Conservation (phyloP, 1,284 basidiomycete species). For the Testicularia cyperi region DNA sequence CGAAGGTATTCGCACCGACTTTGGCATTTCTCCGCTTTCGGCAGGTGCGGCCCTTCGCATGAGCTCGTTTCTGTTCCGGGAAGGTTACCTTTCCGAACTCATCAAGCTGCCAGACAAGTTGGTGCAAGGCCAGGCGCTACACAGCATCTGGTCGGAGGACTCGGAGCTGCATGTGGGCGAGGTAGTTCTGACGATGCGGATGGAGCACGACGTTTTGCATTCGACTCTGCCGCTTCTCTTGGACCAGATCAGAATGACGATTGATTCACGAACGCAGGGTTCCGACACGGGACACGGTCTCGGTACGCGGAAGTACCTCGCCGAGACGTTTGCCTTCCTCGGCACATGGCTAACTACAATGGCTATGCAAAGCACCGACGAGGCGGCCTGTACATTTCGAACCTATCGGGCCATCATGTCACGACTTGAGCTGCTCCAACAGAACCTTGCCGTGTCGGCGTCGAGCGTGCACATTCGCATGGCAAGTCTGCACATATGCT, state of each 20-base stretch:
- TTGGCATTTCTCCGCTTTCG: slow-evolving; percentile 40
- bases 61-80: not conserved
- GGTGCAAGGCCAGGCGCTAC: slow-evolving; percentile 8
- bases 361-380: too few relatives aligned
- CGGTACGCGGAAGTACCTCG: slow-evolving; percentile 7
- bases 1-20: slow-evolving; percentile 44
- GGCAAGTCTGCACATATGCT: slow-evolving; percentile 31
- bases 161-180: slow-evolving; percentile 24
- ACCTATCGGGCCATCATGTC: slow-evolving; percentile 19
- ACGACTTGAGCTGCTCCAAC: slow-evolving; percentile 18
- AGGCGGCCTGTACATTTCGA: slow-evolving; percentile 6
- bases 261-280: too few relatives aligned
- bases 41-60: slow-evolving; percentile 1
- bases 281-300: too few relatives aligned
- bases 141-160: slow-evolving; percentile 8
- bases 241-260: too few relatives aligned
- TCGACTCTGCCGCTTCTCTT: slow-evolving; percentile 11
- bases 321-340: slow-evolving; percentile 16
- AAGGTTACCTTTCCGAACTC: slow-evolving; percentile 6
- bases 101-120: slow-evolving; percentile 16
- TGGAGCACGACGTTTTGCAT: slow-evolving; percentile 14
- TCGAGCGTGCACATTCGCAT: not conserved
- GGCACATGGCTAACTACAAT: slow-evolving; percentile 10
- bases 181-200: slow-evolving; percentile 10
- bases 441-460: not conserved